Evolutionary conservation across 2,329 filamentous ascomycete species (phyloP).

Genomic region (Claviceps purpurea): DNA sequence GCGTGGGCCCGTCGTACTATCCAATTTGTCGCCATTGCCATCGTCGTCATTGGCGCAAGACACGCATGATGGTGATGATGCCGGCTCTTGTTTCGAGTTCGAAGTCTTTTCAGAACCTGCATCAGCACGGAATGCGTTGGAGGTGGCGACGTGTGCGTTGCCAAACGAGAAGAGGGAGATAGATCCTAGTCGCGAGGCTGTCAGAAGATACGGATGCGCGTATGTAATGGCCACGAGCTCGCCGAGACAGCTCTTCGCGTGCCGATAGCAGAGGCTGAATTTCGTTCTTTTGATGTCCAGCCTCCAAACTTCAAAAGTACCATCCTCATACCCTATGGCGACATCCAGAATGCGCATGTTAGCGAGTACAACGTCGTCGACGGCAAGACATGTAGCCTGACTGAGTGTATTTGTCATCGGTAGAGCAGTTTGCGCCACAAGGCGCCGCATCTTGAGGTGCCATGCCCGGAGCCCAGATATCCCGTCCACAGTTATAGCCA

Average conservation of each 20-base stretch:
- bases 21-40: background rate
- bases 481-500: slow-evolving; percentile 65
- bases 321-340: slow-evolving; percentile 57
- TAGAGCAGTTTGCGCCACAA: slow-evolving; percentile 40
- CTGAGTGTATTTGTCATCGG: slow-evolving; percentile 8
- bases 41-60: background rate
- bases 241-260: slow-evolving; percentile 49
- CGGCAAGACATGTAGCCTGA: slow-evolving; percentile 48
- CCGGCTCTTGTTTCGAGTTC: background rate
- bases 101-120: background rate
- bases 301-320: slow-evolving; percentile 57
- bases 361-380: slow-evolving; percentile 40
- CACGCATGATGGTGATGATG: background rate
- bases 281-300: slow-evolving; percentile 32
- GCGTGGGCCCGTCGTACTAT: background rate
- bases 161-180: slow-evolving; percentile 65
- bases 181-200: slow-evolving; percentile 60
- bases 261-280: slow-evolving; percentile 41
- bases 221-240: slow-evolving; percentile 58
- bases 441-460: slow-evolving; percentile 50
- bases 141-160: slow-evolving; percentile 1
- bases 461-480: slow-evolving; percentile 62
- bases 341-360: slow-evolving; percentile 40
- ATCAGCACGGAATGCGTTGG: background rate
- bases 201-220: slow-evolving; percentile 62